Evolutionary conservation across 805 yeast genomes (phyloP), one percentile per base, ranked within the genome.

Genomic region (Saccharomyces eubayanus): DNA sequence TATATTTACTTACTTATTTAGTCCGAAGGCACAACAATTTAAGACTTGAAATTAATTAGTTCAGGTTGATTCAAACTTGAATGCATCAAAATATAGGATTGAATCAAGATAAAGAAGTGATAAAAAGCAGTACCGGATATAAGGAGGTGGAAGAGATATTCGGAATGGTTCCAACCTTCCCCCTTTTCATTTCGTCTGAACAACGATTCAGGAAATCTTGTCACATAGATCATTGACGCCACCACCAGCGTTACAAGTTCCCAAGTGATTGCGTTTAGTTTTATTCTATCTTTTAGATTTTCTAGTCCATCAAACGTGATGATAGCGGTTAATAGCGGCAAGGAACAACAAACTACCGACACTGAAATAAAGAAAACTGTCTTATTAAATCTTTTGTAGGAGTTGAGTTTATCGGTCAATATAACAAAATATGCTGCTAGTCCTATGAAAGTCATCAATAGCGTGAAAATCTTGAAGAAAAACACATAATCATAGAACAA

Each of bases 331-430:
- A 9, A 87, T 76, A 1, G 95, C 92, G 27, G 88, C 68, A 1
- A 77, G 72, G 0, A 89, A 36, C 43, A 36, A 36, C 43, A 36
- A 6, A 36, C 21, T 87, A 3, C 86, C 78, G 29, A 84, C 71
- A 0, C 94, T 94, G 68, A 87, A 85, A 88, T 80, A 67, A 88
- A 89, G 81, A 87, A 82, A 1, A 76, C 57, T 1, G 95, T 88
- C 47, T 96, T 70, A 54, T 77, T 75, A 1, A 85, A 81, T 30
- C 94, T 75, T 80, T 70, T 74, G 1, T 82, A 77, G 6, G 82
- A 70, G 28, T 85, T 73, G 64, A 89, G 89, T 56, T 74, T 74
- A 6, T 83, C 82, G 54, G 80, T 74, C 56, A 87, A 69, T 2
- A 89, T 85, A 49, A 86, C 71, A 1, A 75, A 64, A 1, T 84